Evolutionary conservation across 768 basidiomycete genomes (phyloP).

Genomic region (Boletus tylopilopsis): DNA sequence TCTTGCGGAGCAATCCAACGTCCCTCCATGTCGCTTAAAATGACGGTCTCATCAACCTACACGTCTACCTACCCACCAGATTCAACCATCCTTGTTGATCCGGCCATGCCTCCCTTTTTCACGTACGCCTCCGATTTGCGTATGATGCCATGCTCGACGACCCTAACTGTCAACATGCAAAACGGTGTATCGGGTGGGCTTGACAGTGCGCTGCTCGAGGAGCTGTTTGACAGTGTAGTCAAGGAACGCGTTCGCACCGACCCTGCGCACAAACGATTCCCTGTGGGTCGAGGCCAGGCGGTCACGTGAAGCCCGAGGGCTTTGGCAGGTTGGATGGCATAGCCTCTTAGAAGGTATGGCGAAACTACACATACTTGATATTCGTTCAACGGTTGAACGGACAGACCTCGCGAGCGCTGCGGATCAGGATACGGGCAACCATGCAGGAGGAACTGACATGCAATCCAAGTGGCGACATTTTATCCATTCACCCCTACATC

Average conservation of each 20-base stretch:
- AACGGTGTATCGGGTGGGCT: slow-evolving; percentile 50
- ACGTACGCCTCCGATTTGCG: slow-evolving; percentile 48
- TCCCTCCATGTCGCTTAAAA: slow-evolving; percentile 51
- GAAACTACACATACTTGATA: too few species aligned
- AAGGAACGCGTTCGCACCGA: slow-evolving; percentile 69
- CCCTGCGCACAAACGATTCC: slow-evolving; percentile 47
- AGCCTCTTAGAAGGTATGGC: too few species aligned
- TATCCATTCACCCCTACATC: too few species aligned
- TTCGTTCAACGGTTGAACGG: too few species aligned
- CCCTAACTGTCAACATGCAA: slow-evolving; percentile 59
- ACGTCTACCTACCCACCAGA: background rate
- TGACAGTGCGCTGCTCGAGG: slow-evolving; percentile 39
- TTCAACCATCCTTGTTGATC: slow-evolving; percentile 18
- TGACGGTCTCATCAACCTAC: slow-evolving; percentile 31
- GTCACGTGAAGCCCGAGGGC: slow-evolving; percentile 54
- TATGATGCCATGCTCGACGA: slow-evolving; percentile 47
- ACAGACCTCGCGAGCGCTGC: too few species aligned
- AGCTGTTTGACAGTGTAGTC: slow-evolving; percentile 58
- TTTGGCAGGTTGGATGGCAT: too few species aligned
- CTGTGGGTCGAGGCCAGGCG: slow-evolving; percentile 59
- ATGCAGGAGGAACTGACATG: too few species aligned
- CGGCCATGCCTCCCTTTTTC: slow-evolving; percentile 42
- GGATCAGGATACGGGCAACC: too few species aligned
- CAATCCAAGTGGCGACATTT: too few species aligned
- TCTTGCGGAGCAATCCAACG: slow-evolving; percentile 9